Base-by-base conservation (phyloP, 1,284 basidiomycete genomes). In the Apiotrichum porosum region DNA sequence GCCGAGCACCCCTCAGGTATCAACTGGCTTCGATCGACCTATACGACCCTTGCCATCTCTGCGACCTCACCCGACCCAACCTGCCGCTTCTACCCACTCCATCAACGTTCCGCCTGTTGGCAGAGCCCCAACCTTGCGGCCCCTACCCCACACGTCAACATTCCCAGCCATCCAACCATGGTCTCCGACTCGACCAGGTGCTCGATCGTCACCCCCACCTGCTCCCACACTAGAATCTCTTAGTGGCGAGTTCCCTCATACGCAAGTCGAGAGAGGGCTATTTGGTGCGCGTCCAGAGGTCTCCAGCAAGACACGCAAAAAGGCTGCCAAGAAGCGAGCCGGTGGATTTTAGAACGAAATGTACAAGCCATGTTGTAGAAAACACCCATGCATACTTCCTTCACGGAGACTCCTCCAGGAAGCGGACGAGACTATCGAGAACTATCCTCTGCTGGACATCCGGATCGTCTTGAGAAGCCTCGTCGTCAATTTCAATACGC, bases 261-360 rank as follows among this genome's bases (percentile, higher is more conserved):
- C 65, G 0, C 68, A 69, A 35, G 51, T 58, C 2, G 68, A 69
- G 37, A 37, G 58, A 9, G 67, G 66, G 0, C 47, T 44, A 4
- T 63, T 60, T 42, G 66, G 66, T 3, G 61, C 63, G 1, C 48
- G 62, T 17, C 35, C 46, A 4, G 47, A 52, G 19, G 53, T 42
- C 15, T 49, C 49, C 15, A 58, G 53, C 42, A 12, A 36, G 9
- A 18, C 23, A 3, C 38, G 47, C 31, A 65, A 62, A 54, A 68
- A 68, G 36, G 52, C 47, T 15, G 49, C 32, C 5, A 66, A 63
- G 40, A 65, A 65, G 39, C 41, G 68, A 9, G 54, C 60, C 10
- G 68, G 68, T 0, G 68, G 68, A 8, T 71, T 71, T 31, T 71
- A 47, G 23, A 32, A 41, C 32, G 33, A 15, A 37, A 10, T 40